Conservation (phyloP, 73 alveolate genomes). For the Tetrahymena borealis region DNA sequence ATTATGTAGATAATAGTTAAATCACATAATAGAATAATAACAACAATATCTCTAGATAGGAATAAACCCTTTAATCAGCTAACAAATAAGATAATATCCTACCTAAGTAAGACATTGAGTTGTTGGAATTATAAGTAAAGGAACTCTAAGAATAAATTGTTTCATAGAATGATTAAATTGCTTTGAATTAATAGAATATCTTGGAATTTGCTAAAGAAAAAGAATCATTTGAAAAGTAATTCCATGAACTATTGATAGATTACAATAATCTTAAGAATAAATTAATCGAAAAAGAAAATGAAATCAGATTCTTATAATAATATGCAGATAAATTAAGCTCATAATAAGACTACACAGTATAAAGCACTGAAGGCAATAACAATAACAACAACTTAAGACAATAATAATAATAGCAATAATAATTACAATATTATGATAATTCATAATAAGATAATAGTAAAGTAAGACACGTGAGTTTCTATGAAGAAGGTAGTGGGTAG, state of each 20-base stretch:
- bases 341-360: neutral
- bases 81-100: neutral
- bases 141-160: neutral
- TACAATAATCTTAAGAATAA: neutral
- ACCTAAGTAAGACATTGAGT: neutral
- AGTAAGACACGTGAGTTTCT: neutral
- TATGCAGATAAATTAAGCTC: neutral
- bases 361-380: neutral
- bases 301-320: neutral
- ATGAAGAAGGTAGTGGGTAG: neutral
- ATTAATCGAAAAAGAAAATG: neutral
- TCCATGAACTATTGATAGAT: neutral
- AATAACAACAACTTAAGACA: too few relatives aligned
- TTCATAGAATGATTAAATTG: neutral
- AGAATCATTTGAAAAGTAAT: neutral
- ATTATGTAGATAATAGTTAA: neutral
- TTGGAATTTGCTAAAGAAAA: neutral
- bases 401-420: too few relatives aligned
- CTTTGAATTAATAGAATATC: neutral
- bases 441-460: neutral
- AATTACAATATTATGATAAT: too few relatives aligned
- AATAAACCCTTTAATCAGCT: neutral
- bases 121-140: neutral
- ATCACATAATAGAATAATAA: neutral
- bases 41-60: neutral